Evolutionary conservation across 208 protist species (phyloP).

Genomic region (Acanthamoeba divionensis): DNA sequence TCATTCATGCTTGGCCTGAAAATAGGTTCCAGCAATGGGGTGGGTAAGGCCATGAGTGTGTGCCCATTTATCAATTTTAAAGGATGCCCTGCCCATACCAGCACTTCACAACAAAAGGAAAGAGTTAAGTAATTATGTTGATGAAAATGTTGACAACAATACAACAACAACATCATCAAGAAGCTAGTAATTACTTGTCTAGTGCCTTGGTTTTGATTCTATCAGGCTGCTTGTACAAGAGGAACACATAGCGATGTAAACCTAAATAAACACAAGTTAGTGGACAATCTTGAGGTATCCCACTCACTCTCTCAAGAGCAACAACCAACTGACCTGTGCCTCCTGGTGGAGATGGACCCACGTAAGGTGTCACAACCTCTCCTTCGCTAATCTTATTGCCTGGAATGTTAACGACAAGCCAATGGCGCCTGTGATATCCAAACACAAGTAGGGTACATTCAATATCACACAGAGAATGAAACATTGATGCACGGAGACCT

Average conservation of each 20-base stretch:
- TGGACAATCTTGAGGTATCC: background rate
- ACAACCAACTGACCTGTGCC: constrained; percentile 8
- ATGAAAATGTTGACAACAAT: background rate
- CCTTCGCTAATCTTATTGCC: constrained; percentile 42
- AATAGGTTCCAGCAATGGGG: background rate
- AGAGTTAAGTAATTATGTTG: background rate
- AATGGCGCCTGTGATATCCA: background rate
- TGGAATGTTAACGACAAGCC: constrained; percentile 40
- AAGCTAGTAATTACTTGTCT: background rate
- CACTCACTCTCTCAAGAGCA: no score
- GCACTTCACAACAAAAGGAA: background rate
- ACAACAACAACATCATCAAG: background rate
- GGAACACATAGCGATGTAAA: constrained; percentile 37
- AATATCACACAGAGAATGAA: background rate
- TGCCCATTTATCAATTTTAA: constrained; percentile 21
- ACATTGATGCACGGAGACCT: background rate
- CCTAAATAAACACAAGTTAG: background rate
- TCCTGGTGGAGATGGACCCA: background rate
- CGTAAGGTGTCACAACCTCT: background rate
- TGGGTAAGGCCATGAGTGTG: background rate
- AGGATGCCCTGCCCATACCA: background rate
- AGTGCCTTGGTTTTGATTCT: background rate
- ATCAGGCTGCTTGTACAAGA: background rate
- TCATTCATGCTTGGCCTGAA: background rate
- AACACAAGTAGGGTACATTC: background rate